Evolutionary conservation across 495 filamentous ascomycete species (phyloP), one percentile per base, ranked within the genome.

Genomic region (Jackrogersella multiformis): DNA sequence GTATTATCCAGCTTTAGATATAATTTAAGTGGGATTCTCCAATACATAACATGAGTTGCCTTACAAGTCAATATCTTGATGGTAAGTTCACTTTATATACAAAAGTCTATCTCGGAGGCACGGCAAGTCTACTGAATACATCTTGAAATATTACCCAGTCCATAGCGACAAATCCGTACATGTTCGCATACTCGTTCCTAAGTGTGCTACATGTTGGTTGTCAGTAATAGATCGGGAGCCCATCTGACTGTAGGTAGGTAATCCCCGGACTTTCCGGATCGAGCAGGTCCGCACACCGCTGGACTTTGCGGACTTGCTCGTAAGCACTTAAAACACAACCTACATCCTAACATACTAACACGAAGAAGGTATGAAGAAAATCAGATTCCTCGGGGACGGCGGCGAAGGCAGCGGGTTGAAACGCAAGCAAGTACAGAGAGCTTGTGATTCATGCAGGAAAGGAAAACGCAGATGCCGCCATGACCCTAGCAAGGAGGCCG

Each of bases 381-480:
- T 68, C 44, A 70, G 63, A 38, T 74, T 72, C 26, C 46, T 72
- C 41, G 56, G 61, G 24, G 53, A 70, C 32, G 24, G 52, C 38
- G 60, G 58, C 6, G 66, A 63, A 39, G 64, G 66, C 10, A 45
- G 34, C 34, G 59, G 56, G 16, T 38, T 44, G 35, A 75, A 73
- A 46, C 54, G 61, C 23, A 55, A 56, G 9, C 73, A 73, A 56
- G 58, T 62, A 18, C 42, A 30, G 10, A 51, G 60, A 48, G 73
- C 73, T 8, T 75, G 73, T 26, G 61, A 69, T 24, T 28, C 55
- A 6, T 75, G 73, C 53, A 65, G 71, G 36, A 70, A 48, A 16
- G 56, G 66, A 21, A 74, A 75, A 60, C 65, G 65, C 13, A 60
- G 44, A 51, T 60, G 66, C 34, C 16, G 20, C 30, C 59, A 69